A percentile compares a stretch with the other conserved stretches of the same genome.
phyloP scores from a whole-genome alignment of 2,329 filamentous ascomycete species.

The Fusarium praegraminearum region DNA sequence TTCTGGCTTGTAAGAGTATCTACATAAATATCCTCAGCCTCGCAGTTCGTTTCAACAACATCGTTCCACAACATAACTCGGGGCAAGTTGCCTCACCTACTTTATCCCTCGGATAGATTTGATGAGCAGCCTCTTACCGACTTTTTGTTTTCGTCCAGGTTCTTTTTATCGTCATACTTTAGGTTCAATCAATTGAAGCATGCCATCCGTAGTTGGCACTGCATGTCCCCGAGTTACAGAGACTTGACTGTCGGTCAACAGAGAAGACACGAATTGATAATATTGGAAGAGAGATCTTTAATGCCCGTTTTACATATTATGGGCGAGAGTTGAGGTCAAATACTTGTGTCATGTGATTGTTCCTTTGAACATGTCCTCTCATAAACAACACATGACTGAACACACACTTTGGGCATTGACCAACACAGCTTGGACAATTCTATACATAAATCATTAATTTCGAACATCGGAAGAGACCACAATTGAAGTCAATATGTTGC shows the following conservation, averaged over 20 bases:
- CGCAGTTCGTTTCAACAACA: slow-evolving; percentile 9
- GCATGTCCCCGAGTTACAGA: neutral
- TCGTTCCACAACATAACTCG: neutral
- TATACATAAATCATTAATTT: neutral
- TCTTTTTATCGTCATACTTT: neutral
- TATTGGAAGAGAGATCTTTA: neutral
- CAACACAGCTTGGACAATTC: neutral
- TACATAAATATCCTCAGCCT: slow-evolving; percentile 7
- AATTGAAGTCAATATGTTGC: neutral
- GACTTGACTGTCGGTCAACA: neutral
- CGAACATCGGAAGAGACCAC: neutral
- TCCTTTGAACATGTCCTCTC: neutral
- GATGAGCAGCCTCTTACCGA: slow-evolving; percentile 4
- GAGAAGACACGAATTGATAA: neutral
- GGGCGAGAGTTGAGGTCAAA: neutral
- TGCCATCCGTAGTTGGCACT: neutral
- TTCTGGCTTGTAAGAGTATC: neutral
- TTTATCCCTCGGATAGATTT: neutral
- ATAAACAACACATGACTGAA: neutral
- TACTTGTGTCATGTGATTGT: neutral
- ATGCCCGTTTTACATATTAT: neutral
- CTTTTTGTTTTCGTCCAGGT: neutral
- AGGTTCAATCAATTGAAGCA: neutral
- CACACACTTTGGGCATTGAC: neutral
- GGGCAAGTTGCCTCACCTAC: slow-evolving; percentile 1